These are phyloP conservation scores for Schizonepeta tenuifolia DNA, from an alignment of 257 asterid species.

Conservation along the genomic window DNA sequence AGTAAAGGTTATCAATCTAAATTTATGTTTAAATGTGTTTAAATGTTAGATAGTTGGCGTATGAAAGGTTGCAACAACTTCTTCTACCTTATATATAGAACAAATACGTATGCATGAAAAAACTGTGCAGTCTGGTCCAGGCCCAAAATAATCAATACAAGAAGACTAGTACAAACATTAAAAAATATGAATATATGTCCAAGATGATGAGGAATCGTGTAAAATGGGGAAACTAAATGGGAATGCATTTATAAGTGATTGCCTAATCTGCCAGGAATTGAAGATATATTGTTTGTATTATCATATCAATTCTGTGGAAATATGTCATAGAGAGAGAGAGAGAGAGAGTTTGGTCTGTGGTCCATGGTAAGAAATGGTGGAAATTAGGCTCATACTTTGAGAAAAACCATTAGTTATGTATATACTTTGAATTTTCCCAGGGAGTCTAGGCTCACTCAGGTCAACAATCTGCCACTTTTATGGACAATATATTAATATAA, in stretches of 20 bases:
- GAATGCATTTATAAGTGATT: conserved; percentile 44
- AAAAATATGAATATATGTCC: background rate
- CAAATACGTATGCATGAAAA: background rate
- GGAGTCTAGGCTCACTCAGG: background rate
- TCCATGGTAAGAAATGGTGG: conserved; percentile 37
- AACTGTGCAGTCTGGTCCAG: background rate
- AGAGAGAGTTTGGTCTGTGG: conserved; percentile 35
- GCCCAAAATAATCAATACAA: background rate
- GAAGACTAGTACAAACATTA: background rate
- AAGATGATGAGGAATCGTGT: conserved; percentile 46
- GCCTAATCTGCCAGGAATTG: conserved; percentile 43
- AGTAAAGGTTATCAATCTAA: no score
- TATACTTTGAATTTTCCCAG: conserved; percentile 24
- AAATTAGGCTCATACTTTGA: conserved; percentile 37
- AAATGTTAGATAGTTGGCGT: background rate
- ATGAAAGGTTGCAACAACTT: background rate
- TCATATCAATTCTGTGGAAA: conserved; percentile 40
- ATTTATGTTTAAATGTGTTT: background rate
- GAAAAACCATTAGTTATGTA: conserved; percentile 31
- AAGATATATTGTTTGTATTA: conserved; percentile 32
- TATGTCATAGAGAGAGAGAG: background rate
- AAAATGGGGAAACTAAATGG: conserved; percentile 43
- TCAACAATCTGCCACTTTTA: conserved; percentile 34
- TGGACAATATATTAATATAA: conserved; percentile 9
- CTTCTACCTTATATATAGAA: background rate